Base-by-base conservation (phyloP, 768 basidiomycete species). In the Lyophyllum shimeji region DNA sequence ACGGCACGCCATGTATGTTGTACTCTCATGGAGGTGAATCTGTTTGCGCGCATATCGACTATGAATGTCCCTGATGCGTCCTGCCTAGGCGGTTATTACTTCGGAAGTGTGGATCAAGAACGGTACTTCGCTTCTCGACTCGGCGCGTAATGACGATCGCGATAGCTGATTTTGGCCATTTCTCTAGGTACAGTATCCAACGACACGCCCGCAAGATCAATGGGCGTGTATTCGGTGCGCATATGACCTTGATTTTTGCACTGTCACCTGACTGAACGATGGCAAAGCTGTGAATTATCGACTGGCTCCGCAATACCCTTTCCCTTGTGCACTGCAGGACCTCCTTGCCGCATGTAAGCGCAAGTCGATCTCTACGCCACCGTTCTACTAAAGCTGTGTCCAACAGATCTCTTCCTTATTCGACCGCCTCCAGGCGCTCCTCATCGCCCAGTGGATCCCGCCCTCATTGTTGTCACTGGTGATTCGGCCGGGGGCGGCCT, bases 301-400 rank as follows among this genome's bases (percentile, higher is more conserved):
- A 37, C 82, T 95, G n/a, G 90, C 95, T 13, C 96, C 96, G 0
- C 96, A 98, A 71, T 98, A 96, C 63, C 96, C 96, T 1, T 98
- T 97, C 67, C 96, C 96, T 13, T 93, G 92, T 60, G 92, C 88
- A 0, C 71, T 98, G 7, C 95, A 97, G 63, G 96, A 98, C 69
- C 75, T 86, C 31, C 66, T 98, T 11, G 91, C 96, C 2, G 87
- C 94, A 7, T 98, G 91, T 93, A 62, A 62, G 85, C 69, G 29
- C 18, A 20, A 24, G 37, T 17, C 25, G 17, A 20, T 39, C 9
- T 42, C 12, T 1, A 29, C 7, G 25, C 42, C 11, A 18, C 37
- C n/a, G 5, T 34, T 39, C 47, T 17, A 40, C 57, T 53, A 17
- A 56, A 47, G 27, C 31, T 27, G 18, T 20, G 20, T 24, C 12